Conservation (phyloP, 169 alveolate genomes). For the Plasmodium sp. region DNA sequence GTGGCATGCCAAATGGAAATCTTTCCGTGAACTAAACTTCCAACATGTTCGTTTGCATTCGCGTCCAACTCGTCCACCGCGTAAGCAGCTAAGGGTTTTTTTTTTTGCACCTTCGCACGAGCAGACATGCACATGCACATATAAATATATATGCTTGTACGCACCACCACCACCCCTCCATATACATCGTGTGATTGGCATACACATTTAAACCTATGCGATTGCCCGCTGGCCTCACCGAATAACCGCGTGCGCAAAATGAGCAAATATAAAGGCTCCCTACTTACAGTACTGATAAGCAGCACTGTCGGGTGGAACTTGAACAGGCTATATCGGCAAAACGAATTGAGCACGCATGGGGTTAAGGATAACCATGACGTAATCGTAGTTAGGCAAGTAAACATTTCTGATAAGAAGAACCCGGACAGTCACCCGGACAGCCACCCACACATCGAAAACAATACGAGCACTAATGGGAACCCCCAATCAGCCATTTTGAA, state of each 20-base stretch:
- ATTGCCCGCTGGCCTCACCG: neutral
- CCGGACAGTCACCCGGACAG: neutral
- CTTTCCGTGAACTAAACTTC: neutral
- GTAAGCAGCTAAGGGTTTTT: neutral
- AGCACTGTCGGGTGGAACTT: conserved; percentile 50
- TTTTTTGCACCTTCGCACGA: neutral
- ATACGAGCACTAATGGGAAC: neutral
- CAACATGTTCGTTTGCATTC: neutral
- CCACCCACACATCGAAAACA: neutral
- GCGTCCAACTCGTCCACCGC: neutral
- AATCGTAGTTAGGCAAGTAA: conserved; percentile 56
- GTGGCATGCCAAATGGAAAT: neutral
- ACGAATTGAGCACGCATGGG: conserved; percentile 35
- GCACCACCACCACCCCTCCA: neutral
- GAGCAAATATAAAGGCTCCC: conserved; percentile 29
- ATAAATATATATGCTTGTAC: neutral
- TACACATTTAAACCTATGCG: neutral
- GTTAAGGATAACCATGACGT: conserved; percentile 23
- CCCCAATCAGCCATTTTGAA: conserved; percentile 2
- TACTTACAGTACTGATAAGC: conserved; percentile 26
- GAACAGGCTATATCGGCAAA: conserved; percentile 34
- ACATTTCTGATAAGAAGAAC: conserved; percentile 31
- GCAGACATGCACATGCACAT: neutral
- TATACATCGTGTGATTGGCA: neutral
- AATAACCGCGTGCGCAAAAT: neutral